phyloP scores from a whole-genome alignment of 2,329 filamentous ascomycete species.

The Pestalotiopsis sp. region DNA sequence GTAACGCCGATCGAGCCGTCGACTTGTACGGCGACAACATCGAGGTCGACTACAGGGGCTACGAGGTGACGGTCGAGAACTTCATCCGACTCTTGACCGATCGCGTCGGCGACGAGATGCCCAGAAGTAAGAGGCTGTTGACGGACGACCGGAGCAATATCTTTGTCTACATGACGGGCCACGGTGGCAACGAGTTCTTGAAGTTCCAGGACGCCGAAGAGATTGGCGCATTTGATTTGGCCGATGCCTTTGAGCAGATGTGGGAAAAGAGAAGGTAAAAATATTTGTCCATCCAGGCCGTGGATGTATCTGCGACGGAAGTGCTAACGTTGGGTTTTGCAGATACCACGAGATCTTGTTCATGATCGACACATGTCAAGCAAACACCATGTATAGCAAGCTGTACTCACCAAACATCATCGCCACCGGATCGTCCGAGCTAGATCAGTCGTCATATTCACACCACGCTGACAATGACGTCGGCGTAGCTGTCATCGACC shows the following conservation, averaged over 20 bases:
- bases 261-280: slow-evolving; percentile 97
- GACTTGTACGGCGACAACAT: slow-evolving; percentile 99
- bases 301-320: too few species aligned
- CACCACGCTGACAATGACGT: slow-evolving; percentile 98
- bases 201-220: slow-evolving; percentile 99
- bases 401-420: slow-evolving; percentile 99
- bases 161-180: slow-evolving; percentile 98
- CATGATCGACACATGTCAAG: slow-evolving; percentile 99
- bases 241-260: slow-evolving; percentile 98
- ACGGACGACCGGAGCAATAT: slow-evolving; percentile 97
- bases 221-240: slow-evolving; percentile 93
- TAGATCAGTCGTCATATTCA: slow-evolving; percentile 95
- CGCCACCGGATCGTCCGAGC: slow-evolving; percentile 92
- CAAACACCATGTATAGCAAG: slow-evolving; percentile 98
- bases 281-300: neutral
- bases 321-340: neutral
- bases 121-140: slow-evolving; percentile 87
- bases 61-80: slow-evolving; percentile 98
- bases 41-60: slow-evolving; percentile 96
- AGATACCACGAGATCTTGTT: slow-evolving; percentile 97
- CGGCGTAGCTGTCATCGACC: slow-evolving; percentile 95
- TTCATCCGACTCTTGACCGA: slow-evolving; percentile 96
- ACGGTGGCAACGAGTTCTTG: slow-evolving; percentile 95
- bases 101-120: slow-evolving; percentile 91
- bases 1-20: slow-evolving; percentile 92